Conservation (phyloP, 768 basidiomycete genomes). For the Tricholoma sp. region DNA sequence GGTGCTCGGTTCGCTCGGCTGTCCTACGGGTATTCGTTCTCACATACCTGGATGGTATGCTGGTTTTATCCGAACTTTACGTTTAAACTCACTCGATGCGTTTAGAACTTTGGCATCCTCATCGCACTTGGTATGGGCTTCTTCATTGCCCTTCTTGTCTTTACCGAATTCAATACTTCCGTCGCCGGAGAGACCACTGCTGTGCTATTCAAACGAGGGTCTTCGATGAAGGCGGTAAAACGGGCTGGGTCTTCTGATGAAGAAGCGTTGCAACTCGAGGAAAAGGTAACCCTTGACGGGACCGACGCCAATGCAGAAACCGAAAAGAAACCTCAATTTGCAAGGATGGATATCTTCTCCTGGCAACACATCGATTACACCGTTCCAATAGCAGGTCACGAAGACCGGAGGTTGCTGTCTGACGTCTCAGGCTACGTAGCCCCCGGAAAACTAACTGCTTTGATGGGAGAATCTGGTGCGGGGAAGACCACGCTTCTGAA, state of each 20-base stretch:
- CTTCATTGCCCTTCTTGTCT: slow-evolving; percentile 48
- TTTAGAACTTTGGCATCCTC: slow-evolving; percentile 66
- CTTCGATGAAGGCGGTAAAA: slow-evolving; percentile 21
- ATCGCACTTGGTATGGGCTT: slow-evolving; percentile 60
- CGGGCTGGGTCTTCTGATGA: not conserved
- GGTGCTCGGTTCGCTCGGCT: slow-evolving; percentile 47
- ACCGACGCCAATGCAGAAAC: not conserved
- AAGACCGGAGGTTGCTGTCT: slow-evolving; percentile 50
- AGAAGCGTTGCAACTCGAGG: not conserved
- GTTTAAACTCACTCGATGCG: not conserved
- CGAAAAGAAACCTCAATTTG: slow-evolving; percentile 10
- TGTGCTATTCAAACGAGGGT: slow-evolving; percentile 61
- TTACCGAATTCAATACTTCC: slow-evolving; percentile 51
- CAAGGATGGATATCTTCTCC: slow-evolving; percentile 58
- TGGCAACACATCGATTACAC: slow-evolving; percentile 72
- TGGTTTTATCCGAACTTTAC: not conserved
- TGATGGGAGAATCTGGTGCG: slow-evolving; percentile 59
- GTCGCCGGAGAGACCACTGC: slow-evolving; percentile 33
- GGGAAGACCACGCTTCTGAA: slow-evolving; percentile 57
- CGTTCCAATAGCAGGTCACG: slow-evolving; percentile 44
- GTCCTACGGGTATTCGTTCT: slow-evolving; percentile 44
- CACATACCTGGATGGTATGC: slow-evolving; percentile 19
- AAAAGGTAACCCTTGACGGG: not conserved
- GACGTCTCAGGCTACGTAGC: slow-evolving; percentile 75
- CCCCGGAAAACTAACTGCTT: slow-evolving; percentile 75